Evolutionary conservation across 2,329 filamentous ascomycete genomes (phyloP), one percentile per base, ranked within the genome.

Genomic region (Botrytis sinoallii): DNA sequence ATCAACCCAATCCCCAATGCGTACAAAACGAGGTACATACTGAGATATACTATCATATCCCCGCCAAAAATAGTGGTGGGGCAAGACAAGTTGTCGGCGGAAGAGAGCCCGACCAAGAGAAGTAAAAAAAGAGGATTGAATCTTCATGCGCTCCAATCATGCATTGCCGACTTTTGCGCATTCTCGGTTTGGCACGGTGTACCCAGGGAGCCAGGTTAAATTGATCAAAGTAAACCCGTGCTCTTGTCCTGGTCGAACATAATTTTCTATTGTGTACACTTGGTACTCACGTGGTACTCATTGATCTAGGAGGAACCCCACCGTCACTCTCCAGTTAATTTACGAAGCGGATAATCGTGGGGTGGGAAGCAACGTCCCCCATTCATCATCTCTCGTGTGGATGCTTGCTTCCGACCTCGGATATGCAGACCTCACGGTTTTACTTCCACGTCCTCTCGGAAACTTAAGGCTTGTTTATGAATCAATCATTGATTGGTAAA

Each of bases 91-190:
- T 60, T n/a, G 48, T 74, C 73, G 73, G 73, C 61, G 70, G 70
- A 68, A 74, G 70, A 72, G 70, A 64, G 65, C 60, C 73, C 73
- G 73, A 73, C 59, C 40, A 48, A 60, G 22, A 68, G 52, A 61
- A 72, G 10, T 63, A 22, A 35, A 22, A 22, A 60, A 59, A 68
- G n/a, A 66, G 29, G 25, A 68, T 46, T 72, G 52, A 35, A 29
- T 48, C 22, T 72, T 40, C 48, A 74, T 74, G 73, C 73, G 73
- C 73, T 42, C 73, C 73, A 74, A 74, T 74, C 70, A 74, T 52
- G 18, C 65, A 44, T 64, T 6, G 29, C 35, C 32, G 46, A 44
- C 29, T 55, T 40, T 29, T 40, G 20, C 8, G 14, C 25, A 52
- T 29, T 48, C 64, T 48, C 29, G 35, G 35, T 40, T 55, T 40